Base-by-base conservation (phyloP, 1,139 yeast species). In the Suhomyces chickasaworum region DNA sequence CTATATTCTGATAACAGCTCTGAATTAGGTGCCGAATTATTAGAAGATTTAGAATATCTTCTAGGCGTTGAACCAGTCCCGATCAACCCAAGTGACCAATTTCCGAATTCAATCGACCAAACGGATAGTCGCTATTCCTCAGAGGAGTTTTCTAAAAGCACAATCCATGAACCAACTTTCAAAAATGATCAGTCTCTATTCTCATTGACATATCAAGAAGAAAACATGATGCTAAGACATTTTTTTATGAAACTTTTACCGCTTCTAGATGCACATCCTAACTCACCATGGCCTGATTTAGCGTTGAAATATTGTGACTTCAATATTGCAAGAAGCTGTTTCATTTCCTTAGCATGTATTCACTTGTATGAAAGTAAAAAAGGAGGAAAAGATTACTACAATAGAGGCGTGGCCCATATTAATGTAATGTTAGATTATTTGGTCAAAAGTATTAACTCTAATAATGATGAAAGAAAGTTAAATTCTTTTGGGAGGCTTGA, bases 221-320 rank as follows among this genome's bases (percentile, higher is more conserved):
- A 79, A 51, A 77, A 70, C 47, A 70, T 68, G 65, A 74, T 78
- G 69, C 56, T 79, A 47, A 74, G 71, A 46, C 83, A 79, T 57
- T 79, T 78, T 54, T 79, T 79, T 58, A 73, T 76, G 51, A 74
- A 76, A 51, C 64, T 79, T 25, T 58, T 79, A 3, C 82, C 80
- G 1, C 55, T 79, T 32, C 56, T 79, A 18, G 84, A 79, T 59
- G 81, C 81, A 0, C 83, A 78, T 55, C 83, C 83, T 0, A 75
- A 75, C 39, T 68, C 81, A 0, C 83, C 83, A 2, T 78, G 83
- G 83, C 84, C 84, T 0, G 79, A 78, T 47, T 58, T 79, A 42
- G 81, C 82, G 25, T 61, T 79, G 48, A 72, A 75, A 44, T 78
- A 79, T 53, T 79, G 83, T 52, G 81, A 79, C 54, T 73, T 77